Evolutionary conservation across 352 stramenopile species (phyloP), one percentile per base, ranked within the genome.

Genomic region (Aphanomyces cochlioides): DNA sequence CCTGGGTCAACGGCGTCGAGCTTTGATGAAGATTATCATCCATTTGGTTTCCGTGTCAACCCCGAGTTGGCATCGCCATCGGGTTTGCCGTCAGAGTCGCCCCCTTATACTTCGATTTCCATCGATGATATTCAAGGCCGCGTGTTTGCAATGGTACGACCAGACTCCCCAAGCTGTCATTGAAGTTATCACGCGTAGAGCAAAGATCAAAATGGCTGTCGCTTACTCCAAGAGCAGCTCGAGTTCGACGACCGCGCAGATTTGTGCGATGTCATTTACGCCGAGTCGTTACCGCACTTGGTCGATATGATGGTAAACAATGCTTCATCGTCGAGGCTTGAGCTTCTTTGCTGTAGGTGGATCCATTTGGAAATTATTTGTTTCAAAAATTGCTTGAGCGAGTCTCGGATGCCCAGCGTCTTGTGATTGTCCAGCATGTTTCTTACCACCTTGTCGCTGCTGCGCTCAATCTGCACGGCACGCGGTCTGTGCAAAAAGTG

Each of bases 371-470:
- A 6, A 99, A 99, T 76, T 99, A 99, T 71, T 78, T 99, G 12
- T 99, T 99, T 77, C 97, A 99, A 80, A 99, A 99, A 79, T 93
- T 99, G 39, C 79, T 99, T 36, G 97, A 99, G 71, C 92, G 97
- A 56, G 95, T 97, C 57, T 92, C 82, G 39, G 81, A 89, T 5
- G 84, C 89, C 47, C 91, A 98, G 73, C 87, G 96, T 0, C 78
- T 98, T 28, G 92, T 90, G 69, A 94, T 99, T 72, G 85, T 99
- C 43, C 81, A 79, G n/a, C 95, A 86, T 66, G 96, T 99, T 28
- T 90, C 91, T 64, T 79, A 83, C 2, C 89, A 98, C 63, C 84
- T 99, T 40, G 95, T 99, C 5, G 95, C 96, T 63, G 96, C 96
- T 15, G 96, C 96, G 75, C 82, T 99, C 66, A 99, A 99, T 77